Conservation (phyloP, 2,329 filamentous ascomycete genomes). For the Botrytis tulipae region DNA sequence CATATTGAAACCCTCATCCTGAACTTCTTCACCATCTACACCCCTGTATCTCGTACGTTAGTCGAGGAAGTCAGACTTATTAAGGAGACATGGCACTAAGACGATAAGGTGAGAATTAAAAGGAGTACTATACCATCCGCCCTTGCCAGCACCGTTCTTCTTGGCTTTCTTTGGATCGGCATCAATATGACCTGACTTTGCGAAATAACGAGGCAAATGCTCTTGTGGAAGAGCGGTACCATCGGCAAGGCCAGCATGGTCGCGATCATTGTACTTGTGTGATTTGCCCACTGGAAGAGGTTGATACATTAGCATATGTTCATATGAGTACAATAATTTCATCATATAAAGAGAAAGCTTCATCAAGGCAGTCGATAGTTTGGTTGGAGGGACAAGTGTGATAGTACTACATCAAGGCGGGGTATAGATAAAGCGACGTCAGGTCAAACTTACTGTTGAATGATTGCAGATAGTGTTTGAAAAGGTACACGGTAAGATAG, state of each 20-base stretch:
- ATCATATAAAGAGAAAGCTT: constrained; percentile 16
- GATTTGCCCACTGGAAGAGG: constrained; percentile 82
- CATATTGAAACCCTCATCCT: constrained; percentile 81
- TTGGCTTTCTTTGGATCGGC: constrained; percentile 90
- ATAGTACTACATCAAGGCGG: constrained; percentile 9
- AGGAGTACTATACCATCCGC: constrained; percentile 73
- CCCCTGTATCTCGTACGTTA: constrained; percentile 60
- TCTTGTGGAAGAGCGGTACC: constrained; percentile 66
- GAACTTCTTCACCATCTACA: constrained; percentile 74
- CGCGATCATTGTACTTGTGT: constrained; percentile 89
- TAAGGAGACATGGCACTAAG: constrained; percentile 10
- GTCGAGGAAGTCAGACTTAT: constrained; percentile 18
- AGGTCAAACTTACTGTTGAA: constrained; percentile 18
- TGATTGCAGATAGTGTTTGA: constrained; percentile 20
- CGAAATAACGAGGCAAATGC: constrained; percentile 87
- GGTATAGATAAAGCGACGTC: constrained; percentile 16
- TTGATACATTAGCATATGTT: constrained; percentile 25
- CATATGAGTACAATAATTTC: not conserved
- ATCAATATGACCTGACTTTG: constrained; percentile 78
- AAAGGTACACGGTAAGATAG: not conserved
- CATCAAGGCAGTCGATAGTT: not conserved
- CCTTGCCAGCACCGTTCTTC: constrained; percentile 91
- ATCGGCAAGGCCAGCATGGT: constrained; percentile 77
- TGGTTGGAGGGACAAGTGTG: constrained; percentile 24
- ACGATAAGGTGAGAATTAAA: not conserved